phyloP scores from a whole-genome alignment of 352 stramenopile species.

The Phytophthora fragariae region DNA sequence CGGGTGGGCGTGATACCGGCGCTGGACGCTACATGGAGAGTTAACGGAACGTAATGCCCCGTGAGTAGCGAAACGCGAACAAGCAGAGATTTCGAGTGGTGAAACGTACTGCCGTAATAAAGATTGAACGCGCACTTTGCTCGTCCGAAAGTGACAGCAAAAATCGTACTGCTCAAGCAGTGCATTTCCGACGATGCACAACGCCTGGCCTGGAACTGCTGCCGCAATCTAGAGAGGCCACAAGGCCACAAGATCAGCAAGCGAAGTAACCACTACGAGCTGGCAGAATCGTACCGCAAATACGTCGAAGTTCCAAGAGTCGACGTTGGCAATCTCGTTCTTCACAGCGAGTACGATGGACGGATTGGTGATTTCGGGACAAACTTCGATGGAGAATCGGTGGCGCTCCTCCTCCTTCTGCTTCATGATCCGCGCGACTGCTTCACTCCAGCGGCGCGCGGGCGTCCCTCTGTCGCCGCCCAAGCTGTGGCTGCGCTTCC shows the following conservation, averaged over 20 bases:
- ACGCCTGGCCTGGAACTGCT: conserved; percentile 59
- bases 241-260: too few relatives aligned
- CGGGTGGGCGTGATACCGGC: conserved; percentile 73
- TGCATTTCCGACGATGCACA: conserved; percentile 80
- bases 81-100: background rate
- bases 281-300: conserved; percentile 49
- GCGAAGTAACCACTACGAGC: background rate
- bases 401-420: conserved; percentile 48
- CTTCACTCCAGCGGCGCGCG: conserved; percentile 49
- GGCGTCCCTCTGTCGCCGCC: conserved; percentile 33
- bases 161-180: conserved; percentile 80
- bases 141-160: conserved; percentile 66
- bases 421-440: conserved; percentile 43
- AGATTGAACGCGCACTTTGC: conserved; percentile 54
- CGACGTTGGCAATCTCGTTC: conserved; percentile 59
- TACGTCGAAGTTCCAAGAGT: conserved; percentile 77
- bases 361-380: conserved; percentile 60
- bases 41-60: background rate
- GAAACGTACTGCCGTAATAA: conserved; percentile 72
- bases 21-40: conserved; percentile 48
- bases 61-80: background rate
- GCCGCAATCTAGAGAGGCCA: too few relatives aligned
- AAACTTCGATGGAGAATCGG: conserved; percentile 57
- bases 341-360: conserved; percentile 57
- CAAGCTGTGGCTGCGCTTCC: conserved; percentile 35